phyloP scores from a whole-genome alignment of 2,329 filamentous ascomycete species.

The Trichoderma sp. region DNA sequence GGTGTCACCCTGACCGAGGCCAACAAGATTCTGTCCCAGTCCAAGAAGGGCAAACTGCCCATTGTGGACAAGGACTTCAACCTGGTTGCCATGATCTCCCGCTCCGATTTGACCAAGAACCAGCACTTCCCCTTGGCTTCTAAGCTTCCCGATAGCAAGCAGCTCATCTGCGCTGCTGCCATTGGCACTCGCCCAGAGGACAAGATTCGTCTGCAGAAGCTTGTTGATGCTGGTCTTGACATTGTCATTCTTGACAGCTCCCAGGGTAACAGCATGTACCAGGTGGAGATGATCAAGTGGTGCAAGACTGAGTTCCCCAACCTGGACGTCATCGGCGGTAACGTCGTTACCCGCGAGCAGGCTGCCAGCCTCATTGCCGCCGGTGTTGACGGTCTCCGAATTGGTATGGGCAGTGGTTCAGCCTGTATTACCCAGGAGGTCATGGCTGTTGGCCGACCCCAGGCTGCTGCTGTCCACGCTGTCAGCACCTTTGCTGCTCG shows the following conservation, averaged over 20 bases:
- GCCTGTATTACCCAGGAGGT: constrained; percentile 99
- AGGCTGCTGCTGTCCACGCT: constrained; percentile 88
- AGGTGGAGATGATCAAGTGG: constrained; percentile 97
- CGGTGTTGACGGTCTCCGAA: constrained; percentile 92
- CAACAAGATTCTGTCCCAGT: constrained; percentile 88
- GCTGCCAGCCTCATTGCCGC: constrained; percentile 88
- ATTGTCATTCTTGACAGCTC: constrained; percentile 94
- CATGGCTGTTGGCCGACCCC: constrained; percentile 96
- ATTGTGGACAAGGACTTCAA: constrained; percentile 83
- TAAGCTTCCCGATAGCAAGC: constrained; percentile 95
- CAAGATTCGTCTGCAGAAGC: constrained; percentile 77
- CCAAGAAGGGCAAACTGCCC: constrained; percentile 97
- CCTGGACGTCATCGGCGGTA: constrained; percentile 95
- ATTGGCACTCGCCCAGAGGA: constrained; percentile 95
- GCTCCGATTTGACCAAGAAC: constrained; percentile 98
- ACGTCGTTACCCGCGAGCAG: constrained; percentile 97
- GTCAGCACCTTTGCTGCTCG: constrained; percentile 85
- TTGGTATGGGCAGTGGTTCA: constrained; percentile 97
- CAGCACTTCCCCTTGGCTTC: constrained; percentile 94
- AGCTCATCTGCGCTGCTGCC: constrained; percentile 90
- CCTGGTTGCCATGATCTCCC: constrained; percentile 85
- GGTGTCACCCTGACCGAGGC: constrained; percentile 84
- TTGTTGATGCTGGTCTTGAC: constrained; percentile 92
- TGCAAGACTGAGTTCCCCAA: constrained; percentile 82
- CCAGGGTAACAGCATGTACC: constrained; percentile 98